Evolutionary conservation across 768 basidiomycete genomes (phyloP), one percentile per base, ranked within the genome.

Genomic region (Ramaria sp.): DNA sequence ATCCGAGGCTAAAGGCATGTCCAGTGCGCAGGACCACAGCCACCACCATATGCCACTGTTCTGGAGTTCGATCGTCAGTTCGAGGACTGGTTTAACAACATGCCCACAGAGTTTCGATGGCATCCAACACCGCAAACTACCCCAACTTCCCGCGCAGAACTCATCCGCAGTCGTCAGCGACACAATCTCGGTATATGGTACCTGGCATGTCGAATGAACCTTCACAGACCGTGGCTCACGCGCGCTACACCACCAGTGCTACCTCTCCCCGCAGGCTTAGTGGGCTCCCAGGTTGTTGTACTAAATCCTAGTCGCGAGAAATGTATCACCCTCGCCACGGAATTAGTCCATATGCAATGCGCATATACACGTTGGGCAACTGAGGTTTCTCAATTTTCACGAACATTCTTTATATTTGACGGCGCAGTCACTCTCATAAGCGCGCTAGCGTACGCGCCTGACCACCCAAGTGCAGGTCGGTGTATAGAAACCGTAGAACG

Each of bases 121-220:
- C 63, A 66, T 48, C 57, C 67, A 39, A 7, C 49, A 10, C 30
- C 37, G 1, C 32, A 52, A 10, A 34, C 50, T 16, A n/a, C 50
- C 32, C 50, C 50, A 34, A 22, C 50, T 6, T 25, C 24, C 39
- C 16, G 43, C 10, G 18, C 32, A 52, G 72, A 74, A 34, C 60
- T 65, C 45, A 63, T 64, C 12, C 59, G 70, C n/a, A 59, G 68
- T 12, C 72, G 68, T 36, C 75, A 77, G 57, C 63, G 73, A 30
- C 71, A 73, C 59, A 69, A 67, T 15, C 67, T 78, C 25, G 68
- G 71, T 22, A 73, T 70, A 12, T 77, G 75, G 73, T 77, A 74
- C 59, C 65, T 75, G 25, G 66, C 71, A 24, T 69, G 64, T 8
- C 69, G 74, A 34, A 66, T 74, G 56, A 77, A 75, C 56, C 62